These are phyloP conservation scores for Calycina marina DNA, from an alignment of 2,329 filamentous ascomycete species.

Conservation along the genomic window DNA sequence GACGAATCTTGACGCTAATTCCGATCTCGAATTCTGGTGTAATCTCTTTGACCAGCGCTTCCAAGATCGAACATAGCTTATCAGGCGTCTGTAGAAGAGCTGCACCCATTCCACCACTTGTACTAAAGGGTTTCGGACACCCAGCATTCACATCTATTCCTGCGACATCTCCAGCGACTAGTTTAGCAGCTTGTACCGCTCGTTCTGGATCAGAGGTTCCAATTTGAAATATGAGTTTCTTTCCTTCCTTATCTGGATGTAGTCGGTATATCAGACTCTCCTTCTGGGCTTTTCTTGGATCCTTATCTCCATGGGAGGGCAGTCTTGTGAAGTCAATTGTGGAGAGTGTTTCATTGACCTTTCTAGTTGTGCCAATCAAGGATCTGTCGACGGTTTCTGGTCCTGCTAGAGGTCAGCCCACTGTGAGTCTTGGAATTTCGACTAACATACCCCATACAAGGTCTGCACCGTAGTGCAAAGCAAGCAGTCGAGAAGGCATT, in stretches of 20 bases:
- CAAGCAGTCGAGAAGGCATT: slow-evolving; percentile 73
- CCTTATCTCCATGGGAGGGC: slow-evolving; percentile 53
- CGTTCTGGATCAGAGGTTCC: slow-evolving; percentile 72
- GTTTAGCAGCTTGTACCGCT: slow-evolving; percentile 69
- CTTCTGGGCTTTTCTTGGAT: slow-evolving; percentile 35
- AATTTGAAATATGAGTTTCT: slow-evolving; percentile 76
- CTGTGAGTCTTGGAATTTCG: not conserved
- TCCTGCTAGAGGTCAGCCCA: slow-evolving; percentile 36
- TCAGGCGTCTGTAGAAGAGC: slow-evolving; percentile 79
- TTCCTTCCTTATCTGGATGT: slow-evolving; percentile 61
- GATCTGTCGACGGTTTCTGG: slow-evolving; percentile 89
- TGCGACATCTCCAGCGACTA: slow-evolving; percentile 76
- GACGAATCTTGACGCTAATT: slow-evolving; percentile 91
- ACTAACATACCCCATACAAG: slow-evolving; percentile 69
- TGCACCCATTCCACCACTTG: slow-evolving; percentile 87
- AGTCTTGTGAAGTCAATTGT: slow-evolving; percentile 76
- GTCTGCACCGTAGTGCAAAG: slow-evolving; percentile 90
- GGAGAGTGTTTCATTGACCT: slow-evolving; percentile 58
- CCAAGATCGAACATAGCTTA: slow-evolving; percentile 66
- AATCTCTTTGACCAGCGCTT: slow-evolving; percentile 67
- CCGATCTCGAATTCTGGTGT: slow-evolving; percentile 69
- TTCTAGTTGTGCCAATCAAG: slow-evolving; percentile 74
- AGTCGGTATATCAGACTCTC: slow-evolving; percentile 72
- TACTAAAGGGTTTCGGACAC: slow-evolving; percentile 96
- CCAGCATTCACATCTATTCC: slow-evolving; percentile 96